A percentile compares a stretch with the other conserved stretches of the same genome.
Conservation (phyloP, 2,329 filamentous ascomycete species). For the Lecanicillium sp. region DNA sequence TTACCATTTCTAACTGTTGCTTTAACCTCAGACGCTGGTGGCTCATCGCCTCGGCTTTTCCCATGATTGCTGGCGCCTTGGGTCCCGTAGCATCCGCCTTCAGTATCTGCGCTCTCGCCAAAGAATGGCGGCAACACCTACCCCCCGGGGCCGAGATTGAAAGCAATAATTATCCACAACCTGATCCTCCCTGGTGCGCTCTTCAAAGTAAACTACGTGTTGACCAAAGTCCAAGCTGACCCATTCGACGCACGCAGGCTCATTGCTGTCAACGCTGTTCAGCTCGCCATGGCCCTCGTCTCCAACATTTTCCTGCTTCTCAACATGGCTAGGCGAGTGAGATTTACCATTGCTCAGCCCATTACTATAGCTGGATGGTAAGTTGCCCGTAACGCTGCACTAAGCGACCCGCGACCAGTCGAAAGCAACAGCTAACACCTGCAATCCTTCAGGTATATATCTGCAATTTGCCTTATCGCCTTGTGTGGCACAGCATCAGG, state of each 20-base stretch:
- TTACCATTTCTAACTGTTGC: too few species aligned
- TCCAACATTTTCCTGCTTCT: constrained; percentile 78
- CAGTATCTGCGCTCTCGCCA: constrained; percentile 78
- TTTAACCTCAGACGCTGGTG: constrained; percentile 47
- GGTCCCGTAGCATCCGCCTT: constrained; percentile 83
- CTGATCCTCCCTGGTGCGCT: constrained; percentile 62
- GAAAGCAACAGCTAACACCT: background rate
- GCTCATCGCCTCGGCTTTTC: constrained; percentile 59
- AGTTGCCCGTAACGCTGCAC: constrained; percentile 42
- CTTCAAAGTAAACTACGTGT: background rate
- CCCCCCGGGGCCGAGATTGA: constrained; percentile 37
- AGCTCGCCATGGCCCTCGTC: constrained; percentile 65
- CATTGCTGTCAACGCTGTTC: constrained; percentile 67
- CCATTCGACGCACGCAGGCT: constrained; percentile 50
- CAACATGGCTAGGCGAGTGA: constrained; percentile 75
- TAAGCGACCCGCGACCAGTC: constrained; percentile 21
- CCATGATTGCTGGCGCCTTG: constrained; percentile 74
- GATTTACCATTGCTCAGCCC: constrained; percentile 76
- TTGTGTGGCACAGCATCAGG: constrained; percentile 60
- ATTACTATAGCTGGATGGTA: constrained; percentile 78
- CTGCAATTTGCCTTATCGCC: constrained; percentile 56
- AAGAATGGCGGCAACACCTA: constrained; percentile 62
- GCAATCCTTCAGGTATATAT: constrained; percentile 45
- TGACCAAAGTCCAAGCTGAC: too few species aligned
- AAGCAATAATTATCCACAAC: constrained; percentile 43